Evolutionary conservation across 2,329 filamentous ascomycete species (phyloP).

Genomic region (Ascomycota sp.): DNA sequence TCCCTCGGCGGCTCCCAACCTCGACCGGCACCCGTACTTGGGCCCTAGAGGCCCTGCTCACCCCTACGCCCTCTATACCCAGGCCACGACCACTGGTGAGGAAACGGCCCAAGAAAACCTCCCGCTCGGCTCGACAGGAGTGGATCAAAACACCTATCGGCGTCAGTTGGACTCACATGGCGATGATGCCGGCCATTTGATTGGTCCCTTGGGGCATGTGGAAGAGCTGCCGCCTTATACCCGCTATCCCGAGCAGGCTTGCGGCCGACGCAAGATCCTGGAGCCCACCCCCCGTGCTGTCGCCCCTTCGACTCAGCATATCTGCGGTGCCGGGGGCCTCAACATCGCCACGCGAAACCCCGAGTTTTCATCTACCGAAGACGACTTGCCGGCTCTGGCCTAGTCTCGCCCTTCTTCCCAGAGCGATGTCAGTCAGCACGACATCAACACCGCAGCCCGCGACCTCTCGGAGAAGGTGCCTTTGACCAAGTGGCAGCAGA

Average conservation of each 20-base stretch:
- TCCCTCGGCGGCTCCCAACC: constrained; percentile 29
- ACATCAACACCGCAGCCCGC: constrained; percentile 28
- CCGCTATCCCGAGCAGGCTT: constrained; percentile 58
- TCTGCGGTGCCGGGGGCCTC: constrained; percentile 36
- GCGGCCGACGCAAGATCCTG: constrained; percentile 21
- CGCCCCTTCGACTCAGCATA: constrained; percentile 4
- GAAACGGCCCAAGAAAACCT: constrained; percentile 23
- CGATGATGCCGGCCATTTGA: constrained; percentile 68
- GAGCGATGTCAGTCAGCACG: constrained; percentile 30
- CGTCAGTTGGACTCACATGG: constrained; percentile 55
- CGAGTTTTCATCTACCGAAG: constrained; percentile 34
- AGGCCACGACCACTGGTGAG: constrained; percentile 41
- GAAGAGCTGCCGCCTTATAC: constrained; percentile 86
- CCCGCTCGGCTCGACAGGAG: constrained; percentile 53
- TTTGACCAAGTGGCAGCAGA: constrained; percentile 26
- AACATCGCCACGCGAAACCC: constrained; percentile 38
- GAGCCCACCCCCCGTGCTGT: constrained; percentile 4
- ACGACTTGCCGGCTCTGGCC: constrained; percentile 25
- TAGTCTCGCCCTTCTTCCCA: constrained; percentile 28
- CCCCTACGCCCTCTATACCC: constrained; percentile 69
- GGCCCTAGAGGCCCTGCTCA: constrained; percentile 50
- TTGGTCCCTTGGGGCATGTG: constrained; percentile 69
- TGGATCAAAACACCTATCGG: constrained; percentile 38
- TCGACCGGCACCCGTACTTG: constrained; percentile 23
- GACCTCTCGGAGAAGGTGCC: constrained; percentile 24